Evolutionary conservation across 2,329 filamentous ascomycete species (phyloP).

Genomic region (Phialophora macrospora): DNA sequence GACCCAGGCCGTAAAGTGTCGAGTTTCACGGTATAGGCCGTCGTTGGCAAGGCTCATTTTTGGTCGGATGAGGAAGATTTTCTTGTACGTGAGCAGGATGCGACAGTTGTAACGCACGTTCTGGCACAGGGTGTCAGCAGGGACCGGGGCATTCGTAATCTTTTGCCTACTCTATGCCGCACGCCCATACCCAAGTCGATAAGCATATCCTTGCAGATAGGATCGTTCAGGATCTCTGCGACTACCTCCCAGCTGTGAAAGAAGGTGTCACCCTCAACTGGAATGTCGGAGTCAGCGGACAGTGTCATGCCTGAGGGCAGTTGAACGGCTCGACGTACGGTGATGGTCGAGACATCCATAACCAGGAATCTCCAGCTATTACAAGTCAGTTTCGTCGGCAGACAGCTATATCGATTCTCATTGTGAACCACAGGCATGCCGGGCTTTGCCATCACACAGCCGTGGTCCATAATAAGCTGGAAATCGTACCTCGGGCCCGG

Average conservation of each 20-base stretch:
- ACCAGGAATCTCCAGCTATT: constrained; percentile 59
- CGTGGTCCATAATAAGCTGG: not conserved
- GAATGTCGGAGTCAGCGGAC: constrained; percentile 45
- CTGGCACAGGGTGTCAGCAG: constrained; percentile 6
- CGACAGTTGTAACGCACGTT: constrained; percentile 70
- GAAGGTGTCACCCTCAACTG: constrained; percentile 56
- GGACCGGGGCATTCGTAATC: not conserved
- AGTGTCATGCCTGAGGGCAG: constrained; percentile 44
- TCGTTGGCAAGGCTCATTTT: constrained; percentile 75
- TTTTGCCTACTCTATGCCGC: constrained; percentile 30
- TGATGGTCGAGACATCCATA: constrained; percentile 73
- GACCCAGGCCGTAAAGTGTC: constrained; percentile 69
- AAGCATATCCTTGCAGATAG: constrained; percentile 67
- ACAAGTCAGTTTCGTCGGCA: constrained; percentile 10
- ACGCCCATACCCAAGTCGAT: constrained; percentile 54
- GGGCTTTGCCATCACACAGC: constrained; percentile 35
- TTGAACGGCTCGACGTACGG: constrained; percentile 50
- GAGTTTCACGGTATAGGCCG: constrained; percentile 67
- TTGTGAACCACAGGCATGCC: constrained; percentile 45
- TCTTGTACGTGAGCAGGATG: constrained; percentile 67
- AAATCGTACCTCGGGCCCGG: constrained; percentile 53
- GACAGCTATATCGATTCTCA: not conserved
- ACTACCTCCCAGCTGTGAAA: constrained; percentile 68
- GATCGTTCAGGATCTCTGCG: constrained; percentile 63
- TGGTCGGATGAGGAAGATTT: constrained; percentile 72